Evolutionary conservation across 176 grass and related monocot genomes (phyloP), one percentile per base, ranked within the genome.

Genomic region (Pharus latifolius): DNA sequence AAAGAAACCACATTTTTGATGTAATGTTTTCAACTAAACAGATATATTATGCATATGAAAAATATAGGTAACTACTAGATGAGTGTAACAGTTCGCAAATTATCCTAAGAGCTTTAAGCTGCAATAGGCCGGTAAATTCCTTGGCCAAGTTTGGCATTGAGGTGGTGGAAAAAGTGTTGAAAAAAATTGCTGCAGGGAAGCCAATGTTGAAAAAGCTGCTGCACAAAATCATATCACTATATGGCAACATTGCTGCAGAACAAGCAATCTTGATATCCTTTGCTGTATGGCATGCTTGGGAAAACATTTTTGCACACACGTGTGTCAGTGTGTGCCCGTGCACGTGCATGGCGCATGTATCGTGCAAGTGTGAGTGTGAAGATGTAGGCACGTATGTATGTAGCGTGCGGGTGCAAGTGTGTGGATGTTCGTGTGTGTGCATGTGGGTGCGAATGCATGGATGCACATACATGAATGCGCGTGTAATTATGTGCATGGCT

Each of bases 21-120:
- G 65, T 48, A n/a, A n/a, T n/a, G 38, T 25, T 62, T 28, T 26
- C 38, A 60, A 61, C 49, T 20, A 43, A 57, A 33, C 11, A 60
- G 12, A 68, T 57, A 79, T 12, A 69, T 11, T 72, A 63, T 59
- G 56, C 47, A 58, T 78, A 54, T 58, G n/a, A 72, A 31, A 46
- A 64, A 72, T 63, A 75, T 54, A 55, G 42, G 10, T 48, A 24
- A 71, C 30, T 28, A 69, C 17, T n/a, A 63, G 24, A 38, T 1
- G 22, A 17, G 2, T 50, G 15, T 79, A 69, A 31, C 28, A 72
- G 23, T 67, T 72, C 10, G 49, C 10, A 22, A 10, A 67, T 64
- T 63, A 54, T 54, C 48, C 63, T 34, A 70, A 41, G 13, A 61
- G 32, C 69, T 74, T 53, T 18, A 61, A 45, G 31, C 7, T 48